Evolutionary conservation across 495 filamentous ascomycete species (phyloP).

Genomic region (Neurospora sp.): DNA sequence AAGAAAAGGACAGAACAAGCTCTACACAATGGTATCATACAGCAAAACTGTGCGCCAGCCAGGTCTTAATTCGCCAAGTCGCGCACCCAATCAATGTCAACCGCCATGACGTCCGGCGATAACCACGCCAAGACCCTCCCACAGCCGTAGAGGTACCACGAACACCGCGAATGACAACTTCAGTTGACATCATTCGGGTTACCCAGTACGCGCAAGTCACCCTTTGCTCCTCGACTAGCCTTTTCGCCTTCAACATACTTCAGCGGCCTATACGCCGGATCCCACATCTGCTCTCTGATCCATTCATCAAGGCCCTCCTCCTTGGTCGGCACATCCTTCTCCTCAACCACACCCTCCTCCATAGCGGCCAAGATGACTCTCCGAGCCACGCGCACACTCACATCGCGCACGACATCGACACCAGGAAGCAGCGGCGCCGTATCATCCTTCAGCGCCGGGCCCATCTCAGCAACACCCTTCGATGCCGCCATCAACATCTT

Average conservation of each 20-base stretch:
- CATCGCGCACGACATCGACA: conserved; percentile 60
- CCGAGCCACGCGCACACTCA: conserved; percentile 67
- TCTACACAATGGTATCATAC: background rate
- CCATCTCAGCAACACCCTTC: conserved; percentile 57
- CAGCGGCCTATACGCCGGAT: conserved; percentile 59
- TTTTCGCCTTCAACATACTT: conserved; percentile 38
- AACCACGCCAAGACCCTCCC: background rate
- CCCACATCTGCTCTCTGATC: conserved; percentile 88
- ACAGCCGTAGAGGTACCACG: background rate
- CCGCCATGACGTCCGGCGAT: background rate
- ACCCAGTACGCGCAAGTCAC: conserved; percentile 46
- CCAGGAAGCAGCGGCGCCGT: conserved; percentile 59
- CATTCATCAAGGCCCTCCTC: conserved; percentile 60
- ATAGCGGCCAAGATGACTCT: conserved; percentile 68
- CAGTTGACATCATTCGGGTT: background rate
- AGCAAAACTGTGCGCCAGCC: background rate
- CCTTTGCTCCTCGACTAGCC: conserved; percentile 46
- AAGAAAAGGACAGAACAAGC: background rate
- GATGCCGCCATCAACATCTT: conserved; percentile 76
- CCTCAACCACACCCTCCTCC: conserved; percentile 54
- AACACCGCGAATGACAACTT: background rate
- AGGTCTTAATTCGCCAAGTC: background rate
- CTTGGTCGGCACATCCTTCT: conserved; percentile 47
- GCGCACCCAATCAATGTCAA: background rate
- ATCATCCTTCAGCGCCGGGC: conserved; percentile 48